These are phyloP conservation scores for Abelmoschus esculentus DNA, from an alignment of 345 rosid genomes.

Conservation along the genomic window DNA sequence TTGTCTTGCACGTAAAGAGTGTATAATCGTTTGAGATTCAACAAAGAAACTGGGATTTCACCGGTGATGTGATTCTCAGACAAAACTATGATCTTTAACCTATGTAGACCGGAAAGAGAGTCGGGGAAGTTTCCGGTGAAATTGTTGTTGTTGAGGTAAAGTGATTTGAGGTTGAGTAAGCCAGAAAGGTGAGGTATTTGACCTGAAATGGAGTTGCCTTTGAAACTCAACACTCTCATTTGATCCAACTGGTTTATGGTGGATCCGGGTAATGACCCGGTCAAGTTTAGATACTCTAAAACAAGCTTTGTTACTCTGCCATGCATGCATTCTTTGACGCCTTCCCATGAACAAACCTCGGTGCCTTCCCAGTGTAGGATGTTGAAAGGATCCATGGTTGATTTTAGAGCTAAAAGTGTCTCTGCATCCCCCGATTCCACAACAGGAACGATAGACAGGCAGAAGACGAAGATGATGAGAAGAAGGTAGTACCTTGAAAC, in stretches of 20 bases:
- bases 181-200: conserved; percentile 56
- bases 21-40: conserved; percentile 53
- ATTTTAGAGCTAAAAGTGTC: conserved; percentile 59
- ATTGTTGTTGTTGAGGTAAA: conserved; percentile 58
- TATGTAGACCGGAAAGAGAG: conserved; percentile 61
- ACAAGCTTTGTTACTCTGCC: conserved; percentile 86
- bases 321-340: conserved; percentile 58
- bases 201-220: conserved; percentile 76
- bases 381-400: conserved; percentile 53
- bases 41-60: conserved; percentile 47
- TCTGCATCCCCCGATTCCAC: conserved; percentile 59
- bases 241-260: conserved; percentile 62
- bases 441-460: conserved; percentile 26
- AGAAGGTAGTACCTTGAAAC: conserved; percentile 21
- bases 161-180: conserved; percentile 68
- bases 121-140: conserved; percentile 71
- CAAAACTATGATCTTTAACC: conserved; percentile 58
- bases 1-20: conserved; percentile 56
- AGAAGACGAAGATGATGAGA: conserved; percentile 12
- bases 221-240: conserved; percentile 82
- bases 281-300: conserved; percentile 58
- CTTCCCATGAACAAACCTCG: conserved; percentile 64
- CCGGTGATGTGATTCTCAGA: conserved; percentile 60
- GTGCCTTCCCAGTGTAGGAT: conserved; percentile 50
- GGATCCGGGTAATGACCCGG: conserved; percentile 44